These are phyloP conservation scores for Solanum hybrid DNA, from an alignment of 305 asterid genomes.

Conservation along the genomic window DNA sequence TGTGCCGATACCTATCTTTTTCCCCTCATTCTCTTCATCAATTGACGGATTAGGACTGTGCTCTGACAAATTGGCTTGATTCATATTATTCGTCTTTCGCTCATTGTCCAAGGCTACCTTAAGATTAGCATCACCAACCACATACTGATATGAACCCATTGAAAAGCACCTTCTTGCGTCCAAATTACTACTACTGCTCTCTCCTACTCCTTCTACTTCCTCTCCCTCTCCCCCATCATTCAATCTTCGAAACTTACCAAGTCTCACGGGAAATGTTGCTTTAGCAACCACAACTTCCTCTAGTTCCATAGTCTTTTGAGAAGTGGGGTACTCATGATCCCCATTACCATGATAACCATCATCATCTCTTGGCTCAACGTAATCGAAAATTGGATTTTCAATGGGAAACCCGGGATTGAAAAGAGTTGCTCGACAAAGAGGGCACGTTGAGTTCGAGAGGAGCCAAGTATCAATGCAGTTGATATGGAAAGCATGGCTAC, in stretches of 20 bases:
- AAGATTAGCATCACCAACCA: constrained; percentile 52
- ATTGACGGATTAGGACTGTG: constrained; percentile 9
- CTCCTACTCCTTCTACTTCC: constrained; percentile 32
- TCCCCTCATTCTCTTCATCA: constrained; percentile 47
- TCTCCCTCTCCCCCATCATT: constrained; percentile 13
- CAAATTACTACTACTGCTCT: constrained; percentile 53
- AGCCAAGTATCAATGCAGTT: no score
- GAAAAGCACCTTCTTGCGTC: constrained; percentile 76
- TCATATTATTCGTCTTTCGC: constrained; percentile 4
- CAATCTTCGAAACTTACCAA: constrained; percentile 54
- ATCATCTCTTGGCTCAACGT: constrained; percentile 57
- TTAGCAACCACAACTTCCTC: constrained; percentile 41
- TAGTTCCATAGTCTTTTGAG: constrained; percentile 47
- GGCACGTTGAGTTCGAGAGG: constrained; percentile 82
- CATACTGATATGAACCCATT: constrained; percentile 76
- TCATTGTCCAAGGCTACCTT: constrained; percentile 46
- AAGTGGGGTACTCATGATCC: constrained; percentile 26
- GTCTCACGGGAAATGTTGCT: constrained; percentile 52
- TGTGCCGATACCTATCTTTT: constrained; percentile 63
- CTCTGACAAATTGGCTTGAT: constrained; percentile 3
- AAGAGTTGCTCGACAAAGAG: constrained; percentile 81
- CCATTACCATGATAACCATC: constrained; percentile 33
- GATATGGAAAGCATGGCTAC: no score
- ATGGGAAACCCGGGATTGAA: constrained; percentile 67
- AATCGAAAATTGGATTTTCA: constrained; percentile 72